Conservation (phyloP, 306 rosid species). For the Morella rubra region DNA sequence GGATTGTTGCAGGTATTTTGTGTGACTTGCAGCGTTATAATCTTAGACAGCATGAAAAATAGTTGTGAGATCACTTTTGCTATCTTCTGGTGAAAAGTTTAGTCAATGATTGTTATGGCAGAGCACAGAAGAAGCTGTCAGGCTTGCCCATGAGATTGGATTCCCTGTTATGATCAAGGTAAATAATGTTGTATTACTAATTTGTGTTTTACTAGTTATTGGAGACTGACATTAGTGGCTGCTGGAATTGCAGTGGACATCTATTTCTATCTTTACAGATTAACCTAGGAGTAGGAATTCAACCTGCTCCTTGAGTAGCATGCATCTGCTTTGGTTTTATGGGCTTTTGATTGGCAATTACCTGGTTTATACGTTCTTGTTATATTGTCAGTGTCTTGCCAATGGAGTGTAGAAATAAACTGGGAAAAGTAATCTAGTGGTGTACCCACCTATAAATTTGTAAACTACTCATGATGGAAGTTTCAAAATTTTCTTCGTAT, state of each 20-base stretch:
- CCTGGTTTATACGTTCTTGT: background rate
- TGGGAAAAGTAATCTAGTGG: background rate
- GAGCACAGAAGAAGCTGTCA: slow-evolving; percentile 91
- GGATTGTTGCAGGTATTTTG: slow-evolving; percentile 77
- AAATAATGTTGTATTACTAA: slow-evolving; percentile 16
- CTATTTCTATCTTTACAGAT: background rate
- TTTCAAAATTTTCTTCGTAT: background rate
- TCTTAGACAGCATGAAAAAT: slow-evolving; percentile 11
- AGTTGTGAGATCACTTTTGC: slow-evolving; percentile 19
- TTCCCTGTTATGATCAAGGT: slow-evolving; percentile 99
- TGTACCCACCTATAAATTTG: background rate
- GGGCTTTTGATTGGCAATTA: slow-evolving; percentile 3
- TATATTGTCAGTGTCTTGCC: background rate
- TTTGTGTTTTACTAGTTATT: slow-evolving; percentile 9
- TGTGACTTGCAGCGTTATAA: slow-evolving; percentile 22
- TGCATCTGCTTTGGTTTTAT: background rate
- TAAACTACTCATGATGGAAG: background rate
- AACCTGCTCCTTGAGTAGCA: background rate
- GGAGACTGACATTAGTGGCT: slow-evolving; percentile 4
- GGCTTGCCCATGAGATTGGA: slow-evolving; percentile 87
- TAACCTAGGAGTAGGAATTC: background rate
- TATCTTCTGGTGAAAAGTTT: slow-evolving; percentile 12
- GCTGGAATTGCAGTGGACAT: slow-evolving; percentile 20
- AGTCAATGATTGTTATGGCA: slow-evolving; percentile 34
- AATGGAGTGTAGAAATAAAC: background rate